Evolutionary conservation across 495 filamentous ascomycete species (phyloP).

Genomic region (Aeminium ludgeri): DNA sequence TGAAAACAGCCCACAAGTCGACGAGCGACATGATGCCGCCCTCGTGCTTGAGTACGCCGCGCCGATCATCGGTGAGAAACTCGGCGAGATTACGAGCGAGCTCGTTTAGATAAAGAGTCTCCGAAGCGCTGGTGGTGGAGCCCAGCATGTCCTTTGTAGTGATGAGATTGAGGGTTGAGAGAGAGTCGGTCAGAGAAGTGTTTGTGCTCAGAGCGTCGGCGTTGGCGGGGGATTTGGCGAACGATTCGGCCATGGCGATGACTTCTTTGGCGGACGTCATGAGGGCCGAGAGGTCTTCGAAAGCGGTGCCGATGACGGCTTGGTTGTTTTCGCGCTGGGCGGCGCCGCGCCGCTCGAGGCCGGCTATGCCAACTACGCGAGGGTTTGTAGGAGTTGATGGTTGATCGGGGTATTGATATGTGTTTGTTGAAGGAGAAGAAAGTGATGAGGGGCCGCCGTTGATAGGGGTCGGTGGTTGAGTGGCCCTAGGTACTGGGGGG

Average conservation of each 20-base stretch:
- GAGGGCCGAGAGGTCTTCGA: conserved; percentile 89
- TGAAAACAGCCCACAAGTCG: conserved; percentile 94
- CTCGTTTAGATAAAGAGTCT: conserved; percentile 52
- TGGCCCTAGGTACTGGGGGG: conserved; percentile 67
- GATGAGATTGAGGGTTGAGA: conserved; percentile 67
- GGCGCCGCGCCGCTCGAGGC: conserved; percentile 66
- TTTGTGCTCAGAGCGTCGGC: conserved; percentile 18
- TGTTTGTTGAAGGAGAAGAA: conserved; percentile 11
- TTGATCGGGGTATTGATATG: conserved; percentile 1
- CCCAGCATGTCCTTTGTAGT: conserved; percentile 84
- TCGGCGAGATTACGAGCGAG: conserved; percentile 81
- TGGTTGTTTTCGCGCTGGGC: conserved; percentile 83
- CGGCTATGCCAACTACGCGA: conserved; percentile 74
- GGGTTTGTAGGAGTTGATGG: background rate
- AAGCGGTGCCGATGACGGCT: conserved; percentile 78
- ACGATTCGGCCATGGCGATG: conserved; percentile 77
- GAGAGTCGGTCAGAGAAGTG: conserved; percentile 64
- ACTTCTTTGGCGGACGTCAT: conserved; percentile 97
- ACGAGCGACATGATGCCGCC: conserved; percentile 91
- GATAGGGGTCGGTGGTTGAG: conserved; percentile 11
- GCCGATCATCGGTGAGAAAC: conserved; percentile 77
- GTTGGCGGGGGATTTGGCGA: conserved; percentile 44
- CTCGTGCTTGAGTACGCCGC: conserved; percentile 62
- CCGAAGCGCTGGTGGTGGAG: conserved; percentile 32
- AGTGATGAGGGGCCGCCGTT: background rate